phyloP scores from a whole-genome alignment of 1,284 basidiomycete genomes.

The Stereum hirsutum region DNA sequence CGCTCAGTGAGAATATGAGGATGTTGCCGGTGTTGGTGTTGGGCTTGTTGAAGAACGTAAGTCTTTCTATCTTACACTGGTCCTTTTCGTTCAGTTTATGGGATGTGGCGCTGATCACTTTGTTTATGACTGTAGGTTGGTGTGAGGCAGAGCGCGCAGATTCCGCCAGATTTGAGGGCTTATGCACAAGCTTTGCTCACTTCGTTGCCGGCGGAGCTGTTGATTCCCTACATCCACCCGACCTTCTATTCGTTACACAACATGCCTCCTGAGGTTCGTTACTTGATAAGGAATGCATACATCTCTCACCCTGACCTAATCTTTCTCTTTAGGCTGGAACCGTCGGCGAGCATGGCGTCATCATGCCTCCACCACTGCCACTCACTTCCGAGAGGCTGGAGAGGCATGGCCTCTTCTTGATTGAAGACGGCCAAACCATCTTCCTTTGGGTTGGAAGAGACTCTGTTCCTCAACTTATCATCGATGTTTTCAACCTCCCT shows the following conservation, averaged over 20 bases:
- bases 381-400: slow-evolving; percentile 91
- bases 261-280: slow-evolving; percentile 85
- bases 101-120: slow-evolving; percentile 5
- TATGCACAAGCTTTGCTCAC: slow-evolving; percentile 93
- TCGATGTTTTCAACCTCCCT: slow-evolving; percentile 91
- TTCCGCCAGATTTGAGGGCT: slow-evolving; percentile 92
- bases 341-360: slow-evolving; percentile 72
- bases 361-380: slow-evolving; percentile 83
- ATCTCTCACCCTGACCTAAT: slow-evolving; percentile 12
- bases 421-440: slow-evolving; percentile 96
- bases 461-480: slow-evolving; percentile 88
- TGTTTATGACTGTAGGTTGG: slow-evolving; percentile 54
- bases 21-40: slow-evolving; percentile 88
- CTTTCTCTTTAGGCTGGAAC: slow-evolving; percentile 54
- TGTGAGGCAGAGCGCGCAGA: slow-evolving; percentile 90
- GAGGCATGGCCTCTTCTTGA: slow-evolving; percentile 91
- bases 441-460: slow-evolving; percentile 98
- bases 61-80: slow-evolving; percentile 17
- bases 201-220: slow-evolving; percentile 83
- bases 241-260: slow-evolving; percentile 95
- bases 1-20: slow-evolving; percentile 88
- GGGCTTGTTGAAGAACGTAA: slow-evolving; percentile 88
- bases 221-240: slow-evolving; percentile 93
- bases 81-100: background rate
- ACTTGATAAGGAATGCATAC: too few species aligned